Conservation (phyloP, 2,329 filamentous ascomycete genomes). For the Acarospora socialis region DNA sequence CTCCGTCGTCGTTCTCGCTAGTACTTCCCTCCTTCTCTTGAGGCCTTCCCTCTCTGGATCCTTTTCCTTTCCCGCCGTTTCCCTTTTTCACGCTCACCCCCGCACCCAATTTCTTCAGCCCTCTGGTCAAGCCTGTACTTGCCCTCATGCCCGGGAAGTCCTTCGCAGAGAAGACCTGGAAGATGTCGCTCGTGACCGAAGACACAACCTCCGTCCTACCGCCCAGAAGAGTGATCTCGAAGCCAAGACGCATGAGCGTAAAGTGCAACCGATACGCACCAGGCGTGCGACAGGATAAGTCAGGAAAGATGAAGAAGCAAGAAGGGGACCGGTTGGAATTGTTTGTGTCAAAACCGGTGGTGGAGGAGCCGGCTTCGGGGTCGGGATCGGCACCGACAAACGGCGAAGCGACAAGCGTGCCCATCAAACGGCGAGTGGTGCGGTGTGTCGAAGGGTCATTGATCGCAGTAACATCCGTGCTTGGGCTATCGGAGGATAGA, state of each 20-base stretch:
- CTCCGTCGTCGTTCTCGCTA: too few species aligned
- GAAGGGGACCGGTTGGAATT: too few species aligned
- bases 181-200: constrained; percentile 27
- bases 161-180: constrained; percentile 29
- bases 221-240: constrained; percentile 7
- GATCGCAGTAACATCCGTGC: constrained; percentile 14
- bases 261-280: constrained; percentile 32
- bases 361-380: constrained; percentile 12
- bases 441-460: constrained; percentile 6
- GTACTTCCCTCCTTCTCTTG: neutral
- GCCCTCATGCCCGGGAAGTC: constrained; percentile 31
- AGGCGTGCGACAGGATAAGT: constrained; percentile 32
- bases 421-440: constrained; percentile 13
- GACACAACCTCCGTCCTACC: constrained; percentile 25
- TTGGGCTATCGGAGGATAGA: constrained; percentile 18
- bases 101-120: constrained; percentile 27
- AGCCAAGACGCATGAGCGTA: constrained; percentile 23
- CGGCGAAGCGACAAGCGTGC: constrained; percentile 12
- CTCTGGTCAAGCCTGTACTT: constrained; percentile 25
- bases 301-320: constrained; percentile 35
- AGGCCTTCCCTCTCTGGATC: constrained; percentile 5
- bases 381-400: constrained; percentile 14
- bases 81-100: constrained; percentile 28
- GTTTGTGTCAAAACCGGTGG: constrained; percentile 6
- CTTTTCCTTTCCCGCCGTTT: constrained; percentile 21